phyloP scores from a whole-genome alignment of 2,329 filamentous ascomycete genomes.

The Sclerotinia minor region DNA sequence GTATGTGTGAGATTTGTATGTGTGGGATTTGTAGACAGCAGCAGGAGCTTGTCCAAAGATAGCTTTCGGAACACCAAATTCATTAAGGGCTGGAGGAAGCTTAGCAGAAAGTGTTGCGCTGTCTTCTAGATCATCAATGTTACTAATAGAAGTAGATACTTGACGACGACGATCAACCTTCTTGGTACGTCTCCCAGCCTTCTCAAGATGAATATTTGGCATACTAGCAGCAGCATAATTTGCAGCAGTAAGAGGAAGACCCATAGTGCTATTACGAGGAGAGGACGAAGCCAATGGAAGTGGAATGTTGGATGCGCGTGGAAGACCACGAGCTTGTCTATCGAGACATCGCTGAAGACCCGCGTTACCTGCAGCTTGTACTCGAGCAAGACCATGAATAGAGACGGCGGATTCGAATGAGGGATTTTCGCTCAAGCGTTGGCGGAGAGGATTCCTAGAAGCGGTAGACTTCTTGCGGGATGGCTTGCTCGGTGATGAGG shows the following conservation, averaged over 20 bases:
- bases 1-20: conserved; percentile 7
- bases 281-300: not conserved
- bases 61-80: not conserved
- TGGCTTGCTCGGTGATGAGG: not conserved
- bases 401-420: conserved; percentile 20
- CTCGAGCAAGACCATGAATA: conserved; percentile 17
- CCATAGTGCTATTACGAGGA: conserved; percentile 19
- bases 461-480: not conserved
- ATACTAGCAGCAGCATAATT: conserved; percentile 24
- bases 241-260: conserved; percentile 18
- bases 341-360: conserved; percentile 13
- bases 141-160: not conserved
- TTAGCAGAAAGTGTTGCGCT: not conserved
- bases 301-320: conserved; percentile 1
- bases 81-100: not conserved
- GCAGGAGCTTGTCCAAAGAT: conserved; percentile 2
- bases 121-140: not conserved
- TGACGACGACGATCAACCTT: conserved; percentile 2
- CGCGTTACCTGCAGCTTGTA: not conserved
- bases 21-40: not conserved
- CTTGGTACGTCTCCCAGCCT: conserved; percentile 2
- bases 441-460: conserved; percentile 6
- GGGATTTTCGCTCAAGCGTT: conserved; percentile 20
- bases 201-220: not conserved
- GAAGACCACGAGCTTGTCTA: conserved; percentile 20